Base-by-base conservation (phyloP, 2,329 filamentous ascomycete genomes). In the Ophiostoma perfectum region DNA sequence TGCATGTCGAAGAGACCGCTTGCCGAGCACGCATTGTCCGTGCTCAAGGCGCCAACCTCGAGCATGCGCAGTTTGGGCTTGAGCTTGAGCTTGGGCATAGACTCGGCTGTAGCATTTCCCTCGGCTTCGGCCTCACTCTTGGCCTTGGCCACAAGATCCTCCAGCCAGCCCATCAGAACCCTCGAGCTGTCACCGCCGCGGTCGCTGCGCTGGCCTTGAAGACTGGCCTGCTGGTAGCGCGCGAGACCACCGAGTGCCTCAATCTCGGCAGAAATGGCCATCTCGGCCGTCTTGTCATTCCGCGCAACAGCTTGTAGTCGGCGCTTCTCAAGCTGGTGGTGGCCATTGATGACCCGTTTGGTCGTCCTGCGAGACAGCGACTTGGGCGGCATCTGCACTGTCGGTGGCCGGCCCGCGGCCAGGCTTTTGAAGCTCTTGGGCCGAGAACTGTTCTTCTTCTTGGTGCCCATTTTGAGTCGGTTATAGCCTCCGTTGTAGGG, bases 21-120 rank as follows among this genome's bases (percentile, higher is more conserved):
- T 70, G 82, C 86, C 0, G 93, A 94, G 77, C 93, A 96, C 14
- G 90, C 90, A 77, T 99, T 99, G 52, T 85, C 84, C 2, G 88
- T 90, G 73, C 92, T 96, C 66, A 99, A 80, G 0, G 93, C 90
- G 7, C 95, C 95, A 65, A 99, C 88, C 78, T 99, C 95, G 6
- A 99, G 86, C 80, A 98, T 87, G 27, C 83, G 85, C 52, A 92
- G 77, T 38, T 11, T 42, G 39, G 60, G 60, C 27, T 27, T 27
- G 27, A 44, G 42, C 42, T 12, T 44, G 14, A 44, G 42, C 42
- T 12, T 44, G 14, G n/a, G 5, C 52, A 2, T 27, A 27, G 27
- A 2, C 27, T 27, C 27, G 27, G 27, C 27, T 27, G 27, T 27
- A 2, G 27, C 27, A 27, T 60, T 60, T 39, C 4, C 55, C 6